Percentiles rank a stretch among this genome's conserved stretches.
Evolutionary conservation across 2,329 filamentous ascomycete species (phyloP).

Genomic region (Colletotrichum agaves): DNA sequence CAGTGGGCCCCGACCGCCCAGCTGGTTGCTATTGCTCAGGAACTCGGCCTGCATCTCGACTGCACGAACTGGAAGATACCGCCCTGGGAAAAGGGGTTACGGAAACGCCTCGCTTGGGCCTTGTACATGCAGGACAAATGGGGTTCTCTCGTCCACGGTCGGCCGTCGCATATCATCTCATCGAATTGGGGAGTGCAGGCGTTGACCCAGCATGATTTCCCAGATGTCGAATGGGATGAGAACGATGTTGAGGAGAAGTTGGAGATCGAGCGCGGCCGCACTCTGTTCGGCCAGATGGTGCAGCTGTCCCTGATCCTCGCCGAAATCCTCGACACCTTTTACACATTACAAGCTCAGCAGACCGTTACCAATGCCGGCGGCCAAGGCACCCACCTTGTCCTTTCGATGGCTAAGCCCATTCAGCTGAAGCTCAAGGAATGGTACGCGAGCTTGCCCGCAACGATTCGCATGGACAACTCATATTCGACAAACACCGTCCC

Average conservation of each 20-base stretch:
- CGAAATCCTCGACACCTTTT: slow-evolving; percentile 85
- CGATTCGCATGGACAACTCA: slow-evolving; percentile 74
- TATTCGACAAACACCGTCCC: slow-evolving; percentile 51
- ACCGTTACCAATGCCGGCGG: slow-evolving; percentile 72
- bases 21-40: slow-evolving; percentile 85
- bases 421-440: slow-evolving; percentile 86
- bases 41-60: slow-evolving; percentile 89
- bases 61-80: slow-evolving; percentile 90
- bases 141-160: slow-evolving; percentile 86
- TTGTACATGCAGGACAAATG: slow-evolving; percentile 95
- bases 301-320: slow-evolving; percentile 79
- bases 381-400: slow-evolving; percentile 77
- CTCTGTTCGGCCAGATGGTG: slow-evolving; percentile 81
- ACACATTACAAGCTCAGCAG: slow-evolving; percentile 80
- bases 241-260: slow-evolving; percentile 69
- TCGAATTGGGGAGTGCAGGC: slow-evolving; percentile 81
- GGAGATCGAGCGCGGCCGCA: slow-evolving; percentile 74
- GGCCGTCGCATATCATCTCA: slow-evolving; percentile 78
- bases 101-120: slow-evolving; percentile 90
- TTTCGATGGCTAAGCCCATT: slow-evolving; percentile 82
- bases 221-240: slow-evolving; percentile 76
- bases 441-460: slow-evolving; percentile 75
- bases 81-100: slow-evolving; percentile 84
- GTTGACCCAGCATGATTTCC: slow-evolving; percentile 76
- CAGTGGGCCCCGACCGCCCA: slow-evolving; percentile 89